Evolutionary conservation across 2,329 filamentous ascomycete genomes (phyloP).

Genomic region (Neocucurbitaria cava): DNA sequence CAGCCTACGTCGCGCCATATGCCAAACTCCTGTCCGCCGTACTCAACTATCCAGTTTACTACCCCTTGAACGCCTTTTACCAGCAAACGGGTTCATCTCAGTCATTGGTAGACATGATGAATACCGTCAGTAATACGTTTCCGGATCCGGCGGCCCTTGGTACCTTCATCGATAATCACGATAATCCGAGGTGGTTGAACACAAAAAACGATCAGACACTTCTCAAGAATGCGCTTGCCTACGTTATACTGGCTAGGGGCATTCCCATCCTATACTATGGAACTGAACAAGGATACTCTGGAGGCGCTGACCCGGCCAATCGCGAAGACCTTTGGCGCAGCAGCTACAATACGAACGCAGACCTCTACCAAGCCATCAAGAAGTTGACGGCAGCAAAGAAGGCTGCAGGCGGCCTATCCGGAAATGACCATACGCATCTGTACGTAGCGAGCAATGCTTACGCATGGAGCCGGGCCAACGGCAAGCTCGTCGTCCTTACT

Average conservation of each 20-base stretch:
- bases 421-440: conserved; percentile 55
- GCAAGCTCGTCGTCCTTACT: conserved; percentile 56
- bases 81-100: conserved; percentile 40
- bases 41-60: conserved; percentile 65
- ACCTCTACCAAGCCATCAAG: conserved; percentile 40
- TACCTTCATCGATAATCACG: conserved; percentile 51
- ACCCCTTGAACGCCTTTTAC: conserved; percentile 48
- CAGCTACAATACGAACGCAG: conserved; percentile 39
- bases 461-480: conserved; percentile 55
- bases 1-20: conserved; percentile 61
- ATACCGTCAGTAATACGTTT: conserved; percentile 39
- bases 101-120: conserved; percentile 45
- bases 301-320: conserved; percentile 48
- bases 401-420: conserved; percentile 51
- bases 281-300: conserved; percentile 48
- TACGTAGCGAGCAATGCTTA: conserved; percentile 54
- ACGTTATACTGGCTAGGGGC: conserved; percentile 46
- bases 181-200: conserved; percentile 47
- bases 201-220: conserved; percentile 45
- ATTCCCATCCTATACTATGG: conserved; percentile 52
- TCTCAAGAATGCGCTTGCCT: conserved; percentile 50
- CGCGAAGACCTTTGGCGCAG: conserved; percentile 52
- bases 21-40: conserved; percentile 64
- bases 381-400: conserved; percentile 37
- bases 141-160: conserved; percentile 46